phyloP scores from a whole-genome alignment of 2,329 filamentous ascomycete genomes.

The Penicillium sp. region DNA sequence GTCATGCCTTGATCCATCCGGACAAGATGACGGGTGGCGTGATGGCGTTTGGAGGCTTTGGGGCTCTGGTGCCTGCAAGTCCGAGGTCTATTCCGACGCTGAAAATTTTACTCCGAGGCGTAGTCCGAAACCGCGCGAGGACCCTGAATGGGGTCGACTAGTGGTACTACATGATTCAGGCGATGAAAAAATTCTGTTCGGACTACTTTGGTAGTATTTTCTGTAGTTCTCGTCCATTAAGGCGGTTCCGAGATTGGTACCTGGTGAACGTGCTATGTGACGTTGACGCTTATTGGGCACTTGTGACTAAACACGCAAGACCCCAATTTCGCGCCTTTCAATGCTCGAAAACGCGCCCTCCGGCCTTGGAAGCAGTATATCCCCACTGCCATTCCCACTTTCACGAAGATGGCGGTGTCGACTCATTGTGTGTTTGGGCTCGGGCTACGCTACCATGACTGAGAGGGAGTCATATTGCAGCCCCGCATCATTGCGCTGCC shows the following conservation, averaged over 20 bases:
- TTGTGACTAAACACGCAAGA: neutral
- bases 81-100: constrained; percentile 4
- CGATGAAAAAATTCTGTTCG: neutral
- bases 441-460: constrained; percentile 1
- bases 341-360: constrained; percentile 4
- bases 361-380: constrained; percentile 4
- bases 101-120: constrained; percentile 6
- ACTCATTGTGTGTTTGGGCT: neutral
- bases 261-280: neutral
- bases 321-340: neutral
- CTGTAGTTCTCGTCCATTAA: neutral
- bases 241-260: neutral
- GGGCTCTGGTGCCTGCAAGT: constrained; percentile 1
- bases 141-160: neutral
- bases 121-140: constrained; percentile 3
- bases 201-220: neutral
- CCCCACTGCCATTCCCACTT: constrained; percentile 1
- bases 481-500: neutral
- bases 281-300: neutral
- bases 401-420: neutral
- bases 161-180: constrained; percentile 4
- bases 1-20: neutral
- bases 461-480: neutral
- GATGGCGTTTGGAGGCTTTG: neutral
- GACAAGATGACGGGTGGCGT: constrained; percentile 2